phyloP scores from a whole-genome alignment of 257 asterid genomes.

The Fraxinus anomala region DNA sequence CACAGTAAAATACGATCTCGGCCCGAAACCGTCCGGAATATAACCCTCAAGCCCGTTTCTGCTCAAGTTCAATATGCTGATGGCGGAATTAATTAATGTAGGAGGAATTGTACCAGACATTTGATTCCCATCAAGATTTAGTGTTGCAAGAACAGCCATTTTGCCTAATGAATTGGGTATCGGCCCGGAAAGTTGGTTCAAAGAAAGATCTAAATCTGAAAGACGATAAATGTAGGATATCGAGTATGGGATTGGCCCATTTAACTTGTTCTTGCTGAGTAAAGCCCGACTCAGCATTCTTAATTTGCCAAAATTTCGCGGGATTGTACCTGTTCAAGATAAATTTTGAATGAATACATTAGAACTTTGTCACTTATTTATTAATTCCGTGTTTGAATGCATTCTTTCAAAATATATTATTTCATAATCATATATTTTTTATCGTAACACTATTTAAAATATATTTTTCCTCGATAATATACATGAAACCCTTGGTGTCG shows the following conservation, averaged over 20 bases:
- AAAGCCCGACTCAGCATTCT: slow-evolving; percentile 81
- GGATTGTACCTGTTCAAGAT: slow-evolving; percentile 52
- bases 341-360: background rate
- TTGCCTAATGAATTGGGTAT: slow-evolving; percentile 72
- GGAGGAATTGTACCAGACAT: slow-evolving; percentile 72
- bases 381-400: background rate
- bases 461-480: too few species aligned
- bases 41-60: slow-evolving; percentile 55
- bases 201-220: slow-evolving; percentile 74
- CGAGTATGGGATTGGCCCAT: slow-evolving; percentile 62
- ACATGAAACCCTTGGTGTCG: too few species aligned
- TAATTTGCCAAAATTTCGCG: slow-evolving; percentile 56
- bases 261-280: slow-evolving; percentile 58
- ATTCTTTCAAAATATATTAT: too few species aligned
- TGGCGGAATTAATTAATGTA: slow-evolving; percentile 44
- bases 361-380: background rate
- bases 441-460: too few species aligned
- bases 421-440: too few species aligned
- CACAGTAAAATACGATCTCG: slow-evolving; percentile 65
- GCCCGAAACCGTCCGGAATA: slow-evolving; percentile 69
- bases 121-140: slow-evolving; percentile 76
- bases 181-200: slow-evolving; percentile 63
- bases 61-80: slow-evolving; percentile 67
- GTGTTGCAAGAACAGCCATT: slow-evolving; percentile 76
- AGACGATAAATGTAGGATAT: slow-evolving; percentile 72